These are phyloP conservation scores for Globisporangium polare DNA, from an alignment of 352 stramenopile genomes.

Conservation along the genomic window DNA sequence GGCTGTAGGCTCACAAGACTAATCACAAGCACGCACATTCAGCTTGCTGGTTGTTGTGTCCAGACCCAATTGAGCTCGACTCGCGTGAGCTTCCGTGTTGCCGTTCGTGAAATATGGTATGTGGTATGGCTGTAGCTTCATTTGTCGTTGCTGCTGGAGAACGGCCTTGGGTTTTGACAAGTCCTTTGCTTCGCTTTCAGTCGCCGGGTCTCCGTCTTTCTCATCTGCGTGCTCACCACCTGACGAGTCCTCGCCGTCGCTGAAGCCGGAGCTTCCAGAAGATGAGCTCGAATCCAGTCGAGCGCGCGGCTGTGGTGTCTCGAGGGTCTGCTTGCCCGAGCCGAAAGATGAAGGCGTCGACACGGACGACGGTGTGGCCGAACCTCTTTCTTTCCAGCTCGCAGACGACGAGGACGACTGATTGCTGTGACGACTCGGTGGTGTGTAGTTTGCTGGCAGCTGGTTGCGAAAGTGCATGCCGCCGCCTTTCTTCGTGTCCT, in stretches of 20 bases:
- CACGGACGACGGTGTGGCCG: constrained; percentile 14
- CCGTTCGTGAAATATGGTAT: constrained; percentile 22
- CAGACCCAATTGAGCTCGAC: background rate
- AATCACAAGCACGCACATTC: constrained; percentile 2
- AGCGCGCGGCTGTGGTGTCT: background rate
- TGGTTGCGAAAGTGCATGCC: constrained; percentile 79
- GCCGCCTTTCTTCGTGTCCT: constrained; percentile 15
- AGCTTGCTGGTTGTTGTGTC: background rate
- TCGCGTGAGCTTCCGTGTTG: background rate
- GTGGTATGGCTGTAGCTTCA: constrained; percentile 31
- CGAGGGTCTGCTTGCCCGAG: constrained; percentile 6
- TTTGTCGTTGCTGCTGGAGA: background rate
- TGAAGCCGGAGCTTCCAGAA: constrained; percentile 15
- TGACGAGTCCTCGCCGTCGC: constrained; percentile 4
- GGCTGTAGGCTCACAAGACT: background rate
- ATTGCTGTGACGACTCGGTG: constrained; percentile 21
- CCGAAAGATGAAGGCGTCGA: constrained; percentile 19
- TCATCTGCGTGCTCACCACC: background rate
- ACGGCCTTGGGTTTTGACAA: background rate
- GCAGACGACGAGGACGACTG: constrained; percentile 4
- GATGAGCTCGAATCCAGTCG: constrained; percentile 13
- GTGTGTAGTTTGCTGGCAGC: constrained; percentile 59
- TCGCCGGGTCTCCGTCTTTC: background rate
- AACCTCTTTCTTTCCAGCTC: constrained; percentile 13
- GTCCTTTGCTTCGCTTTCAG: background rate